Evolutionary conservation across 2,329 filamentous ascomycete species (phyloP).

Genomic region (Colletotrichum simmondsii): DNA sequence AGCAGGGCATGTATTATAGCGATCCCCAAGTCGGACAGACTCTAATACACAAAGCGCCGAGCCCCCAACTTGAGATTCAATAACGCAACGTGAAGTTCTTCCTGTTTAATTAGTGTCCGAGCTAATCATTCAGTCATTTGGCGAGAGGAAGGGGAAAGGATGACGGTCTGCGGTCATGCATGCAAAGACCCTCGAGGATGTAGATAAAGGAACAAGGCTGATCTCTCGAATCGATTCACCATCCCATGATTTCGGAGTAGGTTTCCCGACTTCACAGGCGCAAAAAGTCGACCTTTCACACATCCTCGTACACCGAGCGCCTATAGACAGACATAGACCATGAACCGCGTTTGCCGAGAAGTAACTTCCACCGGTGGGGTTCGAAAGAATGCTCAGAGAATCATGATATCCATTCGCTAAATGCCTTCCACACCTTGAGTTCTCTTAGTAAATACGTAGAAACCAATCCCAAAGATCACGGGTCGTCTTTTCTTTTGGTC

Average conservation of each 20-base stretch:
- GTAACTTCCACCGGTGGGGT: neutral
- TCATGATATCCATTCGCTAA: constrained; percentile 10
- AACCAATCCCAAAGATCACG: constrained; percentile 5
- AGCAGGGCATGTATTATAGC: constrained; percentile 32
- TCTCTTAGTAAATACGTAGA: neutral
- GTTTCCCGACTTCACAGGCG: too few species aligned
- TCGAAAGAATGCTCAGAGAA: neutral
- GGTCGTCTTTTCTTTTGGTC: constrained; percentile 17
- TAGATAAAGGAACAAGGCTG: too few species aligned
- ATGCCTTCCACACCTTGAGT: neutral
- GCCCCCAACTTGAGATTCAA: neutral
- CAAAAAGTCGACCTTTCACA: neutral
- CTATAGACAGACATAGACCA: neutral
- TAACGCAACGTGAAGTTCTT: neutral
- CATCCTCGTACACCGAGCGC: neutral
- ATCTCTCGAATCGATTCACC: neutral
- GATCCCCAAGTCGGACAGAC: constrained; percentile 20
- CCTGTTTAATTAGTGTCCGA: neutral
- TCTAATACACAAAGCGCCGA: constrained; percentile 30
- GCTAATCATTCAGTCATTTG: too few species aligned
- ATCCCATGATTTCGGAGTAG: neutral
- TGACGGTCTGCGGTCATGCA: too few species aligned
- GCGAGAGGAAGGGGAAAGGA: too few species aligned
- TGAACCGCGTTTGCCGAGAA: neutral
- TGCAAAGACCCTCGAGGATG: too few species aligned